Evolutionary conservation across 257 asterid genomes (phyloP).

Genomic region (Thymus mandschuricus): DNA sequence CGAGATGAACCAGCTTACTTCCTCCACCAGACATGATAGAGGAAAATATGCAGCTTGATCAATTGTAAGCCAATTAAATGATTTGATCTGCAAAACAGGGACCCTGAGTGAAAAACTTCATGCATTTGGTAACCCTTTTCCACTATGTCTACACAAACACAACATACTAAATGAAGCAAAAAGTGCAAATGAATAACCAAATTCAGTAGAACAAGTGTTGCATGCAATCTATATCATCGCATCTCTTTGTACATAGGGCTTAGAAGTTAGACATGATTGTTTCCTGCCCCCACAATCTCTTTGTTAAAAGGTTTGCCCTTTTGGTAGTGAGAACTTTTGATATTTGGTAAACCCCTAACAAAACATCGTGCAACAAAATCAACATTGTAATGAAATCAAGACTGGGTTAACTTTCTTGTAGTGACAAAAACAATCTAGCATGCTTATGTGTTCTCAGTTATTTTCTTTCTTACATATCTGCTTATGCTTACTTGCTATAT

Average conservation of each 20-base stretch:
- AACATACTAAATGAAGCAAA: not conserved
- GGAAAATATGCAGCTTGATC: not conserved
- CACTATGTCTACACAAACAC: not conserved
- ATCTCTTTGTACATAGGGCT: not conserved
- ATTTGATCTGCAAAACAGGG: constrained; percentile 2
- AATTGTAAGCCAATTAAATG: not conserved
- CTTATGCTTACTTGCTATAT: no score
- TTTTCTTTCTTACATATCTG: no score
- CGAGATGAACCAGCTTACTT: not conserved
- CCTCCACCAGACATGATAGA: constrained; percentile 16
- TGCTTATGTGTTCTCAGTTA: no score
- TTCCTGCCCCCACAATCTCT: not conserved
- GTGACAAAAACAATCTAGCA: not conserved
- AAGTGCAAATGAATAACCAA: not conserved
- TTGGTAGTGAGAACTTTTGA: not conserved
- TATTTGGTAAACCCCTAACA: not conserved
- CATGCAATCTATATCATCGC: not conserved
- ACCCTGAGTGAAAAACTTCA: not conserved
- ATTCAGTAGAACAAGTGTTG: not conserved
- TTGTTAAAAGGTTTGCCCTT: no score
- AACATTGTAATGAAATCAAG: not conserved
- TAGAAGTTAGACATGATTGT: no score
- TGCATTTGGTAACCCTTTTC: not conserved
- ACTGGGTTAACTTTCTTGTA: not conserved
- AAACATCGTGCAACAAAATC: not conserved